phyloP scores from a whole-genome alignment of 2,329 filamentous ascomycete genomes.

The Diplodia seriata region DNA sequence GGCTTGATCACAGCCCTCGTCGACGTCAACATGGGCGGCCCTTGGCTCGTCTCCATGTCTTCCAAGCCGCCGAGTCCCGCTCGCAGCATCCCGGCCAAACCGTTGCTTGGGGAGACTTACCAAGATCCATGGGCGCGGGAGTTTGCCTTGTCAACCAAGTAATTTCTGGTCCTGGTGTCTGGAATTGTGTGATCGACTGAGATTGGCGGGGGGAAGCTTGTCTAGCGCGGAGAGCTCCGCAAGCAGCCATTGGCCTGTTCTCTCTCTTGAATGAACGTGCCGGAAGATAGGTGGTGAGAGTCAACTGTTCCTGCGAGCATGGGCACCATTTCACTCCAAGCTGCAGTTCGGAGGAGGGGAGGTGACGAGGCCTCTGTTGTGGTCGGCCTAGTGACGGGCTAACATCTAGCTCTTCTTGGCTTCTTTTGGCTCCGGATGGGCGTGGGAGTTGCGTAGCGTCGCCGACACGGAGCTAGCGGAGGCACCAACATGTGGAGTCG shows the following conservation, averaged over 20 bases:
- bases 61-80: constrained; percentile 7
- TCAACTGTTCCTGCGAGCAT: constrained; percentile 5
- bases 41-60: constrained; percentile 7
- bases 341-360: constrained; percentile 11
- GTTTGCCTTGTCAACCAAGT: constrained; percentile 1
- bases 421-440: constrained; percentile 2
- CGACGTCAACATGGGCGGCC: neutral
- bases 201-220: constrained; percentile 19
- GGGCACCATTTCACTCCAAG: neutral
- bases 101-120: constrained; percentile 14
- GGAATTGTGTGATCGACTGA: constrained; percentile 24
- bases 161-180: constrained; percentile 20
- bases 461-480: neutral
- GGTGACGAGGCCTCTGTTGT: neutral
- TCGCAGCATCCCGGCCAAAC: neutral
- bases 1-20: neutral
- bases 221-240: constrained; percentile 7
- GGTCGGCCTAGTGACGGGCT: constrained; percentile 13
- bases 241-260: neutral
- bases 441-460: constrained; percentile 18
- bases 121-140: constrained; percentile 19
- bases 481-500: constrained; percentile 6
- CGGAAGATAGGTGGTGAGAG: neutral
- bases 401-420: constrained; percentile 11
- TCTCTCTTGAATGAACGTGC: neutral